Percentiles rank a stretch among this genome's conserved stretches.
These are phyloP conservation scores for Trichoderma reesei DNA, from an alignment of 495 filamentous ascomycete genomes.

Conservation along the genomic window DNA sequence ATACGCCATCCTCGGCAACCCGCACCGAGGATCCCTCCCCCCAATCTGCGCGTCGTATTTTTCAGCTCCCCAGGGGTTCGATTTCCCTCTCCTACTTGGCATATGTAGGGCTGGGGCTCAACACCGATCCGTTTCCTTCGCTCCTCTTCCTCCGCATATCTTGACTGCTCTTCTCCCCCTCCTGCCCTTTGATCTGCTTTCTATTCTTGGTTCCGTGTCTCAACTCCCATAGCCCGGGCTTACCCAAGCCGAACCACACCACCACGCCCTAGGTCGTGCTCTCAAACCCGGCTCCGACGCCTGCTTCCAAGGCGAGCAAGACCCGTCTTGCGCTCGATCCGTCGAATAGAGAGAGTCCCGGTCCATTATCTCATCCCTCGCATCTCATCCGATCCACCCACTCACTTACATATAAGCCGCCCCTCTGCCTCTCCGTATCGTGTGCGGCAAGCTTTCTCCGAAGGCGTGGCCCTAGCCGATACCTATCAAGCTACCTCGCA, in stretches of 20 bases:
- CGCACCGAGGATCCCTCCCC: not conserved
- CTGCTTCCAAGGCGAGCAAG: not conserved
- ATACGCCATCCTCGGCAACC: too few relatives aligned
- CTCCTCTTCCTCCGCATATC: not conserved
- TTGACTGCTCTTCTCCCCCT: not conserved
- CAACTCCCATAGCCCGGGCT: not conserved
- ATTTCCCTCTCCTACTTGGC: not conserved
- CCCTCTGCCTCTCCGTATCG: not conserved
- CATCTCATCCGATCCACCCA: not conserved
- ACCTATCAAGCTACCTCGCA: not conserved
- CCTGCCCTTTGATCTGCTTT: not conserved
- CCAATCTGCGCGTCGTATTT: not conserved
- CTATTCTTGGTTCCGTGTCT: not conserved
- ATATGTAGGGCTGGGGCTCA: not conserved
- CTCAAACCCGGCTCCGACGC: not conserved
- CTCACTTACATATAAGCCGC: conserved; percentile 1
- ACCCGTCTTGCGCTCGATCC: not conserved
- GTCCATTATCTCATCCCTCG: not conserved
- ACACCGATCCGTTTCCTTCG: not conserved
- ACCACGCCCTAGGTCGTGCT: not conserved
- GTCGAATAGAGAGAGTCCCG: not conserved
- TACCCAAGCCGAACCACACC: not conserved
- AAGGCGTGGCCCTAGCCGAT: too few relatives aligned
- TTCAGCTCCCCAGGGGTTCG: not conserved
- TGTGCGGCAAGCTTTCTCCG: not conserved